These are phyloP conservation scores for Claviceps capensis DNA, from an alignment of 2,329 filamentous ascomycete genomes.

Conservation along the genomic window DNA sequence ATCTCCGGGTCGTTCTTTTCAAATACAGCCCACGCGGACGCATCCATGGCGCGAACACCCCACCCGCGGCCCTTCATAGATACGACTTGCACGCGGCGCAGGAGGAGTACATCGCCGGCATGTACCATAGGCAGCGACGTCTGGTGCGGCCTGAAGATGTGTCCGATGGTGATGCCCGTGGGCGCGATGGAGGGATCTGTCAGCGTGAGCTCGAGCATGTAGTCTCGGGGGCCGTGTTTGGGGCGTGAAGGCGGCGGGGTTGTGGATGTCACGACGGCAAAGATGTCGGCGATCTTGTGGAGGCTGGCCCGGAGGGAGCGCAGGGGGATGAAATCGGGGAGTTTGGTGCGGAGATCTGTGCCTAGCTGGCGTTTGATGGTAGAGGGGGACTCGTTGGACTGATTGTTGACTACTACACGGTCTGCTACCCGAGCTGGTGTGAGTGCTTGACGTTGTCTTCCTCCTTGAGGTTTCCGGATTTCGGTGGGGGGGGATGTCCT, in stretches of 20 bases:
- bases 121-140: conserved; percentile 40
- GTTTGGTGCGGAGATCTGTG: conserved; percentile 30
- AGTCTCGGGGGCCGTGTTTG: conserved; percentile 44
- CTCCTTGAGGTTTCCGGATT: conserved; percentile 1
- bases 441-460: not conserved
- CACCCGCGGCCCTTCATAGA: conserved; percentile 41
- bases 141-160: conserved; percentile 45
- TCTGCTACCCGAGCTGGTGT: not conserved
- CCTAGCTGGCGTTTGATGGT: conserved; percentile 32
- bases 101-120: conserved; percentile 43
- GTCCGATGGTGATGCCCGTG: conserved; percentile 35
- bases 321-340: conserved; percentile 40
- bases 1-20: conserved; percentile 27
- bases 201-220: conserved; percentile 42
- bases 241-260: conserved; percentile 38
- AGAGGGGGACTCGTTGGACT: conserved; percentile 16
- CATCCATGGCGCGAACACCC: conserved; percentile 39
- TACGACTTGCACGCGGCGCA: conserved; percentile 41
- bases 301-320: conserved; percentile 36
- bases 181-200: conserved; percentile 42
- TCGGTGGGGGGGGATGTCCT: not conserved
- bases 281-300: conserved; percentile 35
- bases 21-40: conserved; percentile 49
- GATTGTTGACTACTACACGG: conserved; percentile 13
- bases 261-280: conserved; percentile 39